Evolutionary conservation across 257 asterid genomes (phyloP), one percentile per base, ranked within the genome.

Genomic region (Ligustrum vulgare): DNA sequence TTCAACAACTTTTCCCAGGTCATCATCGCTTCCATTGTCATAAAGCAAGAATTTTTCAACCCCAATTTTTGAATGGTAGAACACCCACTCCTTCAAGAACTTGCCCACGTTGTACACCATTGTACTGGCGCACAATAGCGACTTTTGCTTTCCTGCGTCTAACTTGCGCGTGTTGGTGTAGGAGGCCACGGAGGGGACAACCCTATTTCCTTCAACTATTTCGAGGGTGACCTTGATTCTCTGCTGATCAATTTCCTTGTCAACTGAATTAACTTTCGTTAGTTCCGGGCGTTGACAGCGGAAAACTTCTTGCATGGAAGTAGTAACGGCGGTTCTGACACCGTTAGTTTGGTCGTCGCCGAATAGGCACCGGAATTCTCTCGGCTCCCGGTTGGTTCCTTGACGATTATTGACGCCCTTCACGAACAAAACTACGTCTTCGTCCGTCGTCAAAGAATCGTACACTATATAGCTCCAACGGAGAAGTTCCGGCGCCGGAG

Each of bases 1-100:
- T 7, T 58, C 77, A 11, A 89, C 92, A 4, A 67, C 45, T 25
- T 39, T 41, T 0, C 35, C 75, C 15, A 94, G 75, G 39, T 87
- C 84, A 9, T 94, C 98, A 33, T 90, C 97, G 78, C 97, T 90
- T 13, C 83, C 94, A 45, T 94, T 94, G 68, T 94, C 97, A 78
- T 94, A 94, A 12, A 94, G 67, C 0, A 92, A 12, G 84, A 94
- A 94, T 62, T 77, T 90, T 18, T 88, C 89, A 0, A 94, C 87
- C 0, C 98, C 98, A 5, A 94, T 86, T 76, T 10, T 75, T 39
- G 97, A 85, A 71, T 94, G 88, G 81, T 91, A 94, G 36, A 79
- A 6, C 12, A 94, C 86, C 98, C 97, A 94, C 65, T 94, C 98
- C 69, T 45, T 76, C 23, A 92, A 69, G 25, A 86, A 86, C 73